Conservation (phyloP, 1,139 yeast species). For the Candida buenavistaensis region DNA sequence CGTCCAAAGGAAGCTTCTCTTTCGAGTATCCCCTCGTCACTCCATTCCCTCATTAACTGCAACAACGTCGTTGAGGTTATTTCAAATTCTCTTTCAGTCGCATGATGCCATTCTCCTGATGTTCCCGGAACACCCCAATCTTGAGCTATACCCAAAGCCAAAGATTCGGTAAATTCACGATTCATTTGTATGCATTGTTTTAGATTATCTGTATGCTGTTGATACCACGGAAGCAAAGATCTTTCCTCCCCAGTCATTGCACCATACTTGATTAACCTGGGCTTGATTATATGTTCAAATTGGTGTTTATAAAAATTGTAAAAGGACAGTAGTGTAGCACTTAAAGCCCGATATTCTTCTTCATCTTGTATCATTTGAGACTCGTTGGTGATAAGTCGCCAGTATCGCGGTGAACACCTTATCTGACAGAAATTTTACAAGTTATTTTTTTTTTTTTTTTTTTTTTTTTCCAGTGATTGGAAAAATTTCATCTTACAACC, state of each 20-base stretch:
- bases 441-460: conserved; percentile 1
- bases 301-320: conserved; percentile 37
- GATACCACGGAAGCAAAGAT: conserved; percentile 52
- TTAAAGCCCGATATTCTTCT: conserved; percentile 40
- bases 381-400: too few species aligned
- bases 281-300: conserved; percentile 33
- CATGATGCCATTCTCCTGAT: conserved; percentile 46
- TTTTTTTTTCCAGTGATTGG: too few species aligned
- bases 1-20: conserved; percentile 46
- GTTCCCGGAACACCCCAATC: conserved; percentile 52
- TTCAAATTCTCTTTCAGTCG: conserved; percentile 50
- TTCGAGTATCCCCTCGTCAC: conserved; percentile 58
- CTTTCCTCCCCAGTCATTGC: conserved; percentile 42
- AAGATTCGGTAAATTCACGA: conserved; percentile 42
- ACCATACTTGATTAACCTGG: conserved; percentile 29
- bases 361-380: conserved; percentile 19
- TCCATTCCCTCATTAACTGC: conserved; percentile 79
- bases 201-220: conserved; percentile 43
- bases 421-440: background rate
- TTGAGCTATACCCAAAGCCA: conserved; percentile 48
- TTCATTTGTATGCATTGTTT: conserved; percentile 50
- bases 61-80: conserved; percentile 62
- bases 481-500: too few species aligned
- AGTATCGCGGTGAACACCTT: background rate
- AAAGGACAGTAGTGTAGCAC: conserved; percentile 40